Base-by-base conservation (phyloP, 306 rosid species). In the Trifolium pratense region DNA sequence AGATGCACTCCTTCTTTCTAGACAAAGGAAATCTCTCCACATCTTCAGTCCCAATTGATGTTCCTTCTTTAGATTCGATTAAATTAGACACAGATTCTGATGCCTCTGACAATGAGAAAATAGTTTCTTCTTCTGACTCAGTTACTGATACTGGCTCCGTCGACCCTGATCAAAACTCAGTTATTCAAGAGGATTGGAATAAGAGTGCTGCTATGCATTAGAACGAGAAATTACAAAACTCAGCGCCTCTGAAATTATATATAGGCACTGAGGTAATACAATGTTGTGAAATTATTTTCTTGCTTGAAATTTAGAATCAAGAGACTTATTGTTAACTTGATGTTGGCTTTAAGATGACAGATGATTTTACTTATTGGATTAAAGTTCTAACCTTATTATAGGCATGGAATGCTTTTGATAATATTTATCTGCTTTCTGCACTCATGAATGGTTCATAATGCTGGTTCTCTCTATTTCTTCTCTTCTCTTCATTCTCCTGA, bases 41-140 rank as follows among this genome's bases (percentile, higher is more conserved):
- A 2, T 18, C 83, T 23, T 58, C 86, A 4, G 78, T 77, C 65
- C 73, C 85, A 16, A 73, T 64, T 39, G 62, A 75, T 55, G 80
- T 32, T 59, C 84, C 83, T 69, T 73, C 93, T 34, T 59, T 81
- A 64, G 90, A 82, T 72, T 81, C 86, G 2, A 51, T 80, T 58
- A 83, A 70, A 79, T 62, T 82, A 71, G 84, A 75, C 26, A 37
- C 85, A 1, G 84, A 66, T 68, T 82, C 89, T 9, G 89, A 84
- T 71, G 78, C 88, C 55, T 84, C 90, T 15, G 88, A 86, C 58
- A 43, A 29, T 9, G 97, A 80, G 82, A 89, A 78, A 75, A 60
- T 75, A 39, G 75, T 80, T 15, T 0, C 34, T 79, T 79, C 86
- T 39, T 74, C 76, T 31, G 75, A 81, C 39, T 78, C 60, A 17